Conservation (phyloP, 176 grass and related monocot species). For the bread wheat (Triticum aestivum) region DNA sequence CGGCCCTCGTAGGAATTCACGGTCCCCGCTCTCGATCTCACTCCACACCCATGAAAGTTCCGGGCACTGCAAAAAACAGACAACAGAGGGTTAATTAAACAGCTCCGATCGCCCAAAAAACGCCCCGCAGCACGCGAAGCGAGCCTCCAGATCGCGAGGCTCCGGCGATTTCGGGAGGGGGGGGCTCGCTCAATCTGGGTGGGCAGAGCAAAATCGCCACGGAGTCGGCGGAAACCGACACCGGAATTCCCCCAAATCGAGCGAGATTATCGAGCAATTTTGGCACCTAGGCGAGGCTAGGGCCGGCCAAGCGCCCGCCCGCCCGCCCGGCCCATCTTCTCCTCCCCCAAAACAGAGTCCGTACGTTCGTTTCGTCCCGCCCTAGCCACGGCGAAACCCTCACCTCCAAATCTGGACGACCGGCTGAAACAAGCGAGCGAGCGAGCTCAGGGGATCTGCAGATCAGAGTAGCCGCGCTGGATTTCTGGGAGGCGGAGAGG, state of each 20-base stretch:
- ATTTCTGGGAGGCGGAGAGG: neutral
- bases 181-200: neutral
- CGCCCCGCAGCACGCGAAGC: neutral
- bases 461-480: neutral
- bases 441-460: neutral
- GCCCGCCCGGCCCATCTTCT: too few relatives aligned
- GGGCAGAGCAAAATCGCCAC: neutral
- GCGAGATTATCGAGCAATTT: neutral
- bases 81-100: neutral
- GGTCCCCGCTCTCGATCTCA: slow-evolving; percentile 33
- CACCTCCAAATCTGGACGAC: too few relatives aligned
- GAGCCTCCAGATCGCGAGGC: neutral
- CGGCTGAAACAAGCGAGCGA: neutral
- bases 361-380: too few relatives aligned
- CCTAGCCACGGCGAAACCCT: too few relatives aligned
- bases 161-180: neutral
- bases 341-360: too few relatives aligned
- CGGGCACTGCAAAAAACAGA: slow-evolving; percentile 38
- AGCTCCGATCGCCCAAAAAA: neutral
- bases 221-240: neutral
- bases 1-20: slow-evolving; percentile 7
- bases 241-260: slow-evolving; percentile 3
- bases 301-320: too few relatives aligned
- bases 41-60: slow-evolving; percentile 40
- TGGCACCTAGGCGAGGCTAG: neutral